Base-by-base conservation (phyloP, 805 yeast genomes). In the Teunomyces panamensis region DNA sequence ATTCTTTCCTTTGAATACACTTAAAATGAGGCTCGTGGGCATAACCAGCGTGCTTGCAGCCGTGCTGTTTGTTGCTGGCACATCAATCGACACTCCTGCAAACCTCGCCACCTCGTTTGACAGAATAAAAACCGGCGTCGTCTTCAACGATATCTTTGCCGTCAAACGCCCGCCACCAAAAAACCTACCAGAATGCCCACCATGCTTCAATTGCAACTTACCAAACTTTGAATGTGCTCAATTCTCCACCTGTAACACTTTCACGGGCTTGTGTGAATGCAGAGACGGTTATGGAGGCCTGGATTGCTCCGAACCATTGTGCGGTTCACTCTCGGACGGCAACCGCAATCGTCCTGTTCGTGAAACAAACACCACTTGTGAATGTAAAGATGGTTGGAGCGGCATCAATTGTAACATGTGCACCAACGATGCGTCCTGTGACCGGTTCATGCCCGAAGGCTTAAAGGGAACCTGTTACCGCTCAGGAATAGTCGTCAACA, bases 381-480 rank as follows among this genome's bases (percentile, higher is more conserved):
- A 71, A 0, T 92, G 99, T 68, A 78, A 79, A 43, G 75, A 75
- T 3, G 99, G 99, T 3, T 94, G 99, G 99, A 71, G 74, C 4
- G 98, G 99, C 39, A 86, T 94, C 60, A 94, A 94, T 62, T 94
- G 99, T 75, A 94, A 87, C 59, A 66, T 94, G 63, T 94, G 99
- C 67, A 70, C 75, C 20, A 62, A 64, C 4, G 96, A 94, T 62
- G 64, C 74, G 2, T 86, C 84, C 1, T 94, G 99, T 70, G 87
- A 89, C 63, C 71, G 87, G 0, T 87, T 94, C 57, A 81, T 92
- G 82, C 98, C 98, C 1, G 90, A 83, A 35, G 87, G 87, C 2
- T 66, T 89, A 47, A 72, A 78, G 49, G 99, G 98, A 9, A 89
- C 96, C 0, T 94, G 99, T 65, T 92, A 90, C 67, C 78, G 83